These are phyloP conservation scores for Comarum palustre DNA, from an alignment of 306 rosid species.

Conservation along the genomic window DNA sequence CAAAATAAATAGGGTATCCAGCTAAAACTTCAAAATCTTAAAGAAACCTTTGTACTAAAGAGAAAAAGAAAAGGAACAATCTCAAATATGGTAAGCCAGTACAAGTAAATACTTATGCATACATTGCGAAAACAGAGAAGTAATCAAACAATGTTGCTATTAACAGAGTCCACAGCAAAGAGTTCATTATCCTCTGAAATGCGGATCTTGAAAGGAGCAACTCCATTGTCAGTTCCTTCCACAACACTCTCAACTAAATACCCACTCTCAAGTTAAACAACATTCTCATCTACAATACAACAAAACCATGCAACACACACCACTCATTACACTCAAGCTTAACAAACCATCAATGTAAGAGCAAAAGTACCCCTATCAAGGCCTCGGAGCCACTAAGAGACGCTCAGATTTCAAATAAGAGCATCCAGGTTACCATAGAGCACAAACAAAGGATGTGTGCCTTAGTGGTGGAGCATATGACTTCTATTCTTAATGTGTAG, in stretches of 20 bases:
- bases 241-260: constrained; percentile 90
- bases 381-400: too few relatives aligned
- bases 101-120: constrained; percentile 21
- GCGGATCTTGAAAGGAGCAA: constrained; percentile 70
- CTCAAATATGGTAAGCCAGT: constrained; percentile 6
- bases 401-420: too few relatives aligned
- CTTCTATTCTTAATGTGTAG: too few relatives aligned
- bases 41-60: neutral
- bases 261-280: constrained; percentile 87
- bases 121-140: constrained; percentile 89
- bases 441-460: too few relatives aligned
- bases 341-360: constrained; percentile 2
- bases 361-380: constrained; percentile 4
- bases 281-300: constrained; percentile 66
- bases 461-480: too few relatives aligned
- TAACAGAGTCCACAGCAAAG: constrained; percentile 73
- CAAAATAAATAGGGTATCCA: neutral
- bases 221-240: constrained; percentile 84
- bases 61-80: neutral
- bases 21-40: neutral
- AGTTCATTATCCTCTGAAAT: constrained; percentile 87
- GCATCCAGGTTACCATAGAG: too few relatives aligned
- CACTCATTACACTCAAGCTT: neutral
- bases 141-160: constrained; percentile 84
- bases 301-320: neutral